A percentile compares a stretch with the other conserved stretches of the same genome.
Evolutionary conservation across 495 filamentous ascomycete species (phyloP).

Genomic region (Cercophora sp.): DNA sequence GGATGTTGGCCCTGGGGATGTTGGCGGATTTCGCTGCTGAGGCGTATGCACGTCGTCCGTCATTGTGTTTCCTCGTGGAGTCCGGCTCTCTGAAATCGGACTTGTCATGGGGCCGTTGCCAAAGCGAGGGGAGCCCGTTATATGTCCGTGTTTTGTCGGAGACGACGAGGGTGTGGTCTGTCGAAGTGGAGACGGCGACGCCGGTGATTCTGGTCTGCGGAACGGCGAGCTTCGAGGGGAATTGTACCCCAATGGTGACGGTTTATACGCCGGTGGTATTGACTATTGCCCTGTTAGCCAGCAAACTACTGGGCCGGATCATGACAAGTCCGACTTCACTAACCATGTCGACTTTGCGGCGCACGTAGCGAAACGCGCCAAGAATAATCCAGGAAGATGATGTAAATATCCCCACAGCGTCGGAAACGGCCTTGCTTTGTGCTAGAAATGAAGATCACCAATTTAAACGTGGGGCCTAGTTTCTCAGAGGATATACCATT

Average conservation of each 20-base stretch:
- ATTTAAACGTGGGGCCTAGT: too few species aligned
- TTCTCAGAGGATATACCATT: too few species aligned
- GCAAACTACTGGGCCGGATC: not conserved
- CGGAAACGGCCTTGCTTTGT: too few species aligned
- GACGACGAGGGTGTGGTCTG: slow-evolving; percentile 45
- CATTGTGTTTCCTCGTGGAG: slow-evolving; percentile 26
- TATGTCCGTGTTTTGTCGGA: slow-evolving; percentile 36
- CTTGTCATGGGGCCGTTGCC: slow-evolving; percentile 27
- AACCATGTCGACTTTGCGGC: not conserved
- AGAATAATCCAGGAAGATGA: not conserved
- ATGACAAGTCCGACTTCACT: not conserved
- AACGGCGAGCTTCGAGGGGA: slow-evolving; percentile 75
- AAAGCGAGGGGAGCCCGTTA: slow-evolving; percentile 39
- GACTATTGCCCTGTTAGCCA: slow-evolving; percentile 30
- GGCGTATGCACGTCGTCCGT: slow-evolving; percentile 25
- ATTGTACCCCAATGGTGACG: slow-evolving; percentile 36
- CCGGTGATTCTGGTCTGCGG: slow-evolving; percentile 57
- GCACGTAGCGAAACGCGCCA: not conserved
- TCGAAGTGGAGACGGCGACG: slow-evolving; percentile 44
- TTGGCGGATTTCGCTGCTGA: slow-evolving; percentile 13
- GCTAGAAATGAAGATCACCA: too few species aligned
- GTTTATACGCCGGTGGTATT: slow-evolving; percentile 58
- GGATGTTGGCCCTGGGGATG: slow-evolving; percentile 5
- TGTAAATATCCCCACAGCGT: too few species aligned
- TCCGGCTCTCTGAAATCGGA: slow-evolving; percentile 25